phyloP scores from a whole-genome alignment of 169 alveolate species.

The Plasmodium chabaudi region DNA sequence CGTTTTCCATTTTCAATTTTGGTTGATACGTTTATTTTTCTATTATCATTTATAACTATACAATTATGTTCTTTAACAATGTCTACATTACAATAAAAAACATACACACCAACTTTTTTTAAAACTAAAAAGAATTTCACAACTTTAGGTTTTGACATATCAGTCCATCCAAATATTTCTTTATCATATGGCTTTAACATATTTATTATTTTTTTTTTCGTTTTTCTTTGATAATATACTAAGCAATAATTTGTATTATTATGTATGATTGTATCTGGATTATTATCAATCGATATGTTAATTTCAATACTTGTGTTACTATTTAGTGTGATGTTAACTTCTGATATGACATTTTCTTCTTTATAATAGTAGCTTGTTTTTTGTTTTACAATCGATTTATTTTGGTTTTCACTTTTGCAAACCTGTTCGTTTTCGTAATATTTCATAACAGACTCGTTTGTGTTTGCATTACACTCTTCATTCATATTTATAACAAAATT shows the following conservation, averaged over 20 bases:
- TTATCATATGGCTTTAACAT: constrained; percentile 35
- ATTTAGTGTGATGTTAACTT: constrained; percentile 41
- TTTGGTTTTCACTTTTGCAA: too few relatives aligned
- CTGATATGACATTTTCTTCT: constrained; percentile 53
- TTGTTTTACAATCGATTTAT: neutral
- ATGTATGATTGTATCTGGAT: constrained; percentile 50
- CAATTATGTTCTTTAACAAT: constrained; percentile 58
- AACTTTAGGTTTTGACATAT: constrained; percentile 38
- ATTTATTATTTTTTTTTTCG: constrained; percentile 50
- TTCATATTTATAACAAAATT: constrained; percentile 35
- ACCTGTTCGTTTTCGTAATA: neutral
- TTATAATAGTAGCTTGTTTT: neutral
- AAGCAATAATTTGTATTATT: constrained; percentile 41
- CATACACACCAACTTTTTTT: constrained; percentile 30
- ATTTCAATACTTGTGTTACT: constrained; percentile 53
- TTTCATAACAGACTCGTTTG: neutral
- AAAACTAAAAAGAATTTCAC: constrained; percentile 34
- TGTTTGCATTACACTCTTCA: neutral
- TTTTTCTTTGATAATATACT: constrained; percentile 55
- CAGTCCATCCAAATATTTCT: constrained; percentile 70
- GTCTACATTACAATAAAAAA: constrained; percentile 38
- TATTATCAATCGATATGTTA: constrained; percentile 40
- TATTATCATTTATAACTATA: constrained; percentile 30
- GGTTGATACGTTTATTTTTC: constrained; percentile 30
- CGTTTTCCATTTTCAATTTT: constrained; percentile 69